These are phyloP conservation scores for Anisodus acutangulus DNA, from an alignment of 257 asterid species.

Conservation along the genomic window DNA sequence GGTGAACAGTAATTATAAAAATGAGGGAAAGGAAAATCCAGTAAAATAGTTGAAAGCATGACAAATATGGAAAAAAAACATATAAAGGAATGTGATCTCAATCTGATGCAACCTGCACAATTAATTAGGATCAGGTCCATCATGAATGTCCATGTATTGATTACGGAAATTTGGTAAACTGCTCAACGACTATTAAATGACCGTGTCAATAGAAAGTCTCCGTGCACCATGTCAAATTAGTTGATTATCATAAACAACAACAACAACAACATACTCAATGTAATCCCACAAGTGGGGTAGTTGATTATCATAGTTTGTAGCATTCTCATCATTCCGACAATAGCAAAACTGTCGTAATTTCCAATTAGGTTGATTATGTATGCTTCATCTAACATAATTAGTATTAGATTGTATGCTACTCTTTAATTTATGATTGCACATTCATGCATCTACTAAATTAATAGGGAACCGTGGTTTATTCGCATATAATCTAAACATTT, in stretches of 20 bases:
- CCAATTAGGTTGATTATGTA: neutral
- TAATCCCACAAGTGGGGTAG: neutral
- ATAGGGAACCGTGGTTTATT: neutral
- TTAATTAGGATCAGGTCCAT: constrained; percentile 12
- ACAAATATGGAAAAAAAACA: neutral
- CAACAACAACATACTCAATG: too few species aligned
- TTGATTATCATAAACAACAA: too few species aligned
- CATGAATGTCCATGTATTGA: neutral
- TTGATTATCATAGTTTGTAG: constrained; percentile 10
- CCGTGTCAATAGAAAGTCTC: neutral
- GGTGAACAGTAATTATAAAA: neutral
- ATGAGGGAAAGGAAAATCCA: neutral
- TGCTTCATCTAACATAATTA: constrained; percentile 1
- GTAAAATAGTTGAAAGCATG: neutral
- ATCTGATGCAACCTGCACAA: constrained; percentile 10
- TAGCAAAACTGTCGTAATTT: neutral
- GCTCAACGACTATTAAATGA: neutral
- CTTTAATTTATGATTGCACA: constrained; percentile 16
- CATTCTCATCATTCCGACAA: neutral
- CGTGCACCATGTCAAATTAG: neutral
- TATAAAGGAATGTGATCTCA: constrained; percentile 16
- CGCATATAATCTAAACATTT: neutral
- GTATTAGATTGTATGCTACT: neutral
- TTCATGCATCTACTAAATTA: neutral
- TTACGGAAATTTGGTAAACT: neutral